phyloP scores from a whole-genome alignment of 2,329 filamentous ascomycete species.

The Cladophialophora chaetospira region DNA sequence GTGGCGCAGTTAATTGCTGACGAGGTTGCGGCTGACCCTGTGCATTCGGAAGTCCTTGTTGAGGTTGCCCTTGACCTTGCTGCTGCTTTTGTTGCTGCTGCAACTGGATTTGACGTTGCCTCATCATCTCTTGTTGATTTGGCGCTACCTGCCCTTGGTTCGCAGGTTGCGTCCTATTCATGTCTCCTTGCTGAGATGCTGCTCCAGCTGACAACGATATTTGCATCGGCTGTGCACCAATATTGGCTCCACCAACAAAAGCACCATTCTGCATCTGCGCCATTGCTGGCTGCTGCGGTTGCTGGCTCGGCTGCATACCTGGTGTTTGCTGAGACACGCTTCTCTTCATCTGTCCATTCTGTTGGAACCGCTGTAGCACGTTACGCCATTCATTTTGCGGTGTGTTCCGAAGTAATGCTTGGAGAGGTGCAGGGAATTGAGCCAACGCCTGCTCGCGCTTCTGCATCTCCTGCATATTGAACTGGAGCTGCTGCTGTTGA shows the following conservation, averaged over 20 bases:
- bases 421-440: conserved; percentile 27
- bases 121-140: conserved; percentile 30
- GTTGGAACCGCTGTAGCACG: conserved; percentile 29
- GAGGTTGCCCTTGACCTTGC: conserved; percentile 34
- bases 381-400: conserved; percentile 30
- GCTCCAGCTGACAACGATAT: conserved; percentile 33
- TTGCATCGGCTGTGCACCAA: conserved; percentile 29
- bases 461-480: conserved; percentile 27
- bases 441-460: conserved; percentile 27
- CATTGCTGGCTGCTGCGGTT: conserved; percentile 12
- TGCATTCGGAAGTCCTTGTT: conserved; percentile 30
- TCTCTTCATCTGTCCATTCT: conserved; percentile 30
- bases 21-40: conserved; percentile 24
- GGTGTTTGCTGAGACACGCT: conserved; percentile 33
- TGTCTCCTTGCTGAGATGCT: conserved; percentile 21
- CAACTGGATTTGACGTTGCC: conserved; percentile 30
- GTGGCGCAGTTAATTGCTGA: conserved; percentile 25
- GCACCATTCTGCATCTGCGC: conserved; percentile 24
- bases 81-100: conserved; percentile 37
- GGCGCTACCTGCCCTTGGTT: conserved; percentile 24
- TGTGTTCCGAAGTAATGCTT: conserved; percentile 26
- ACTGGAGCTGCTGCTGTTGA: conserved; percentile 28
- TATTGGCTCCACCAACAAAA: conserved; percentile 24
- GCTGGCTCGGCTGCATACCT: conserved; percentile 17
- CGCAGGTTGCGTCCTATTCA: conserved; percentile 8